Conservation (phyloP, 202 grass and related monocot genomes). For the Setaria viridis region DNA sequence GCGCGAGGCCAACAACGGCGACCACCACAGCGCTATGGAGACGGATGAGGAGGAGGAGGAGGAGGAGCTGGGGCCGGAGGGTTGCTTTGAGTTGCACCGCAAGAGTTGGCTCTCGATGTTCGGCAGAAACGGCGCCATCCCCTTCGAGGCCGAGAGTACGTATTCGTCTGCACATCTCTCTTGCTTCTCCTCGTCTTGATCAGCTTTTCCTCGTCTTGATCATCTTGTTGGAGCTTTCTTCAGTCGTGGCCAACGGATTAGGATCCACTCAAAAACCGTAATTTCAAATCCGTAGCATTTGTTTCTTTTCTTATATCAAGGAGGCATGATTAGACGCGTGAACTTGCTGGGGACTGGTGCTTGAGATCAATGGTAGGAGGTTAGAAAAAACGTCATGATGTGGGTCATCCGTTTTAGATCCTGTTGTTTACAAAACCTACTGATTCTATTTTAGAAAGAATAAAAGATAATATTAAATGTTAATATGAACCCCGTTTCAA, state of each 20-base stretch:
- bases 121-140: background rate
- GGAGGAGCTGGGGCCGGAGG: background rate
- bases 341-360: no score
- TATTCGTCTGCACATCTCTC: background rate
- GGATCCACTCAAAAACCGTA: background rate
- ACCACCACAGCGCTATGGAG: background rate
- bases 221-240: no score
- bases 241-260: background rate
- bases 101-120: background rate
- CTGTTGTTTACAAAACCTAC: no score
- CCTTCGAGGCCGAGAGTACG: background rate
- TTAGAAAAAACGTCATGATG: no score
- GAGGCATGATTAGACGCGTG: no score
- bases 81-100: background rate
- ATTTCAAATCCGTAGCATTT: no score
- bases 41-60: background rate
- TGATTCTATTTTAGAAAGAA: no score
- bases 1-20: background rate
- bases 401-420: no score
- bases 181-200: background rate
- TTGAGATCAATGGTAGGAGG: no score
- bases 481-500: background rate
- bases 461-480: background rate
- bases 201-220: background rate
- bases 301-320: no score